phyloP scores from a whole-genome alignment of 1,284 basidiomycete species.

The Microstroma glucosiphilum region DNA sequence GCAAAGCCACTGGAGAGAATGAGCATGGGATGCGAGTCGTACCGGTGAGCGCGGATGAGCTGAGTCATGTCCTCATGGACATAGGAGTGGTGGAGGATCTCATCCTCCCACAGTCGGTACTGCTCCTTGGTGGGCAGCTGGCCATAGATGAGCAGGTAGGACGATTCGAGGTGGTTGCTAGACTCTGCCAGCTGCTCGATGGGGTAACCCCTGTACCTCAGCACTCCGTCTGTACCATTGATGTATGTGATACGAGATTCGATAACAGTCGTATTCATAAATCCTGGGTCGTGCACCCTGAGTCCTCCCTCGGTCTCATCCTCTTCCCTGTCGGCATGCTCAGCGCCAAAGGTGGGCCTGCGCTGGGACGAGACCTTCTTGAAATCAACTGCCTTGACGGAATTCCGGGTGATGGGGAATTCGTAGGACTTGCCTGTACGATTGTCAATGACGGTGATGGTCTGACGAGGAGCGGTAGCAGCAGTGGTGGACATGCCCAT shows the following conservation, averaged over 20 bases:
- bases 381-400: slow-evolving; percentile 64
- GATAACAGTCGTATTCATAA: slow-evolving; percentile 56
- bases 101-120: slow-evolving; percentile 61
- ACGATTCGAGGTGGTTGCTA: slow-evolving; percentile 70
- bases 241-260: slow-evolving; percentile 76
- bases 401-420: slow-evolving; percentile 55
- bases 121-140: slow-evolving; percentile 66
- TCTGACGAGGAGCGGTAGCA: not conserved
- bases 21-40: slow-evolving; percentile 81
- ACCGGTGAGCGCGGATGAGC: slow-evolving; percentile 64
- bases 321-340: slow-evolving; percentile 22
- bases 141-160: slow-evolving; percentile 68
- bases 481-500: slow-evolving; percentile 11
- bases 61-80: slow-evolving; percentile 71
- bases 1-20: slow-evolving; percentile 59
- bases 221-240: slow-evolving; percentile 56
- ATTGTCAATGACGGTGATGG: slow-evolving; percentile 70
- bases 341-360: slow-evolving; percentile 28
- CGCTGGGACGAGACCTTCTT: slow-evolving; percentile 60
- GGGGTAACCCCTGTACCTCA: slow-evolving; percentile 63
- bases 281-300: too few relatives aligned
- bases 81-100: slow-evolving; percentile 70
- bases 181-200: slow-evolving; percentile 77
- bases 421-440: slow-evolving; percentile 71
- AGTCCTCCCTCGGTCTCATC: too few relatives aligned